Conservation (phyloP, 1,284 basidiomycete genomes). For the Singerocomus inundabilis region DNA sequence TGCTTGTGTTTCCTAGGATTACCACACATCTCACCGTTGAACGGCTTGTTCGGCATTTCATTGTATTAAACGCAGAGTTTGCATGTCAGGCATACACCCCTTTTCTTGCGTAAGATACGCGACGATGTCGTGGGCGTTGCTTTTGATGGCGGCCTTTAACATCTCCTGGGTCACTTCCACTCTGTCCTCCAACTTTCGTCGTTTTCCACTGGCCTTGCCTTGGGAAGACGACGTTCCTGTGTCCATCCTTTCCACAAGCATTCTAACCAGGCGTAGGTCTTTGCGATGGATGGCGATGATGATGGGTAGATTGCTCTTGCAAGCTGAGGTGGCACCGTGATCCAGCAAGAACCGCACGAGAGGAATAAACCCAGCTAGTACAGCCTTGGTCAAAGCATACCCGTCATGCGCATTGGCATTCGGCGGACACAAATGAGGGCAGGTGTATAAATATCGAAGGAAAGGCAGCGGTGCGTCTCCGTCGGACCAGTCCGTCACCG, state of each 20-base stretch:
- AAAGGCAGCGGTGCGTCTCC: slow-evolving; percentile 59
- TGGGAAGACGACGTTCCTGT: slow-evolving; percentile 5
- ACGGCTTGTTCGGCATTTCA: slow-evolving; percentile 13
- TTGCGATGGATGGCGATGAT: slow-evolving; percentile 70
- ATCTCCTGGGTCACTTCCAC: slow-evolving; percentile 53
- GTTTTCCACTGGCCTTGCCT: slow-evolving; percentile 40
- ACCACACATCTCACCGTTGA: not conserved
- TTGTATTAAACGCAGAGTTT: slow-evolving; percentile 54
- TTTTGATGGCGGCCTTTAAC: slow-evolving; percentile 63
- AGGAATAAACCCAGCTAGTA: slow-evolving; percentile 59
- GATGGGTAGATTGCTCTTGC: slow-evolving; percentile 63
- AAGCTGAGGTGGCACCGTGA: slow-evolving; percentile 67
- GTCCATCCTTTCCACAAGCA: slow-evolving; percentile 66
- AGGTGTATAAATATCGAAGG: slow-evolving; percentile 52
- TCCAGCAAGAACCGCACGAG: slow-evolving; percentile 69
- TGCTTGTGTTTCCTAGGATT: slow-evolving; percentile 3
- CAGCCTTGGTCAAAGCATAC: slow-evolving; percentile 76
- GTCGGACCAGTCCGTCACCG: slow-evolving; percentile 36
- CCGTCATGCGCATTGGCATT: slow-evolving; percentile 66
- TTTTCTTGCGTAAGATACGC: slow-evolving; percentile 77
- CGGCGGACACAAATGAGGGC: slow-evolving; percentile 40
- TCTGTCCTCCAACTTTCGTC: slow-evolving; percentile 58
- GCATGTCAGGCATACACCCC: slow-evolving; percentile 69
- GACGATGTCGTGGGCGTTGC: slow-evolving; percentile 64
- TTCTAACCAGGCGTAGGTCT: slow-evolving; percentile 64